Evolutionary conservation across 176 grass and related monocot species (phyloP).

Genomic region (Avena eriantha): DNA sequence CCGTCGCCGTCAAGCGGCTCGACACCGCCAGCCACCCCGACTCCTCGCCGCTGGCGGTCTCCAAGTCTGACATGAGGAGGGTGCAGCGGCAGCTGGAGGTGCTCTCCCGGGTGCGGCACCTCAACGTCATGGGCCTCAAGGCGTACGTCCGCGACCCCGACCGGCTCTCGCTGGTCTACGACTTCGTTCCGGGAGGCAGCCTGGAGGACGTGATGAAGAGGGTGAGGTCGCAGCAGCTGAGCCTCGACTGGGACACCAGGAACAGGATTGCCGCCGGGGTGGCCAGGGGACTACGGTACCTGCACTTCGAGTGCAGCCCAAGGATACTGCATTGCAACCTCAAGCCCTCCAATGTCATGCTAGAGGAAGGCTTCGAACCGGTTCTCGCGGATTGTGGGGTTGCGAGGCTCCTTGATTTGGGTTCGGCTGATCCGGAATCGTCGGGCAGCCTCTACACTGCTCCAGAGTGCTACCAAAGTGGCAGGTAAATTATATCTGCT

Average conservation of each 20-base stretch:
- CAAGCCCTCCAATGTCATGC: conserved; percentile 82
- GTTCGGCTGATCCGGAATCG: conserved; percentile 49
- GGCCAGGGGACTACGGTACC: conserved; percentile 74
- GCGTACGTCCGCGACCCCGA: conserved; percentile 79
- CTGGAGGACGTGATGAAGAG: conserved; percentile 92
- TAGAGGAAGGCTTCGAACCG: conserved; percentile 80
- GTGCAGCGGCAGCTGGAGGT: conserved; percentile 80
- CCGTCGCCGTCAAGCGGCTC: conserved; percentile 74
- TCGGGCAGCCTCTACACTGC: conserved; percentile 59
- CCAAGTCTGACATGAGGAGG: conserved; percentile 83
- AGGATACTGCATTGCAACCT: conserved; percentile 79
- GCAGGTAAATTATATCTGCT: conserved; percentile 58
- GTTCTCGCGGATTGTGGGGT: conserved; percentile 76
- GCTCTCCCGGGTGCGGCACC: conserved; percentile 73
- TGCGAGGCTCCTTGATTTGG: conserved; percentile 52
- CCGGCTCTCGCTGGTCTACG: conserved; percentile 76
- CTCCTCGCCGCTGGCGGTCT: conserved; percentile 50
- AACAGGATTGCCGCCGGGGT: conserved; percentile 78
- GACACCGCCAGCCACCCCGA: conserved; percentile 30
- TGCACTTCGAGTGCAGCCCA: conserved; percentile 88
- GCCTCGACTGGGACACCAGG: conserved; percentile 75
- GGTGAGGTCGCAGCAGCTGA: conserved; percentile 79
- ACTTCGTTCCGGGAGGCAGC: conserved; percentile 70
- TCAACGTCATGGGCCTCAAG: conserved; percentile 79
- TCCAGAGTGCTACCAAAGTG: conserved; percentile 85